A percentile compares a stretch with the other conserved stretches of the same genome.
These are phyloP conservation scores for Aspergillus aculeatinus DNA, from an alignment of 2,329 filamentous ascomycete species.

Conservation along the genomic window DNA sequence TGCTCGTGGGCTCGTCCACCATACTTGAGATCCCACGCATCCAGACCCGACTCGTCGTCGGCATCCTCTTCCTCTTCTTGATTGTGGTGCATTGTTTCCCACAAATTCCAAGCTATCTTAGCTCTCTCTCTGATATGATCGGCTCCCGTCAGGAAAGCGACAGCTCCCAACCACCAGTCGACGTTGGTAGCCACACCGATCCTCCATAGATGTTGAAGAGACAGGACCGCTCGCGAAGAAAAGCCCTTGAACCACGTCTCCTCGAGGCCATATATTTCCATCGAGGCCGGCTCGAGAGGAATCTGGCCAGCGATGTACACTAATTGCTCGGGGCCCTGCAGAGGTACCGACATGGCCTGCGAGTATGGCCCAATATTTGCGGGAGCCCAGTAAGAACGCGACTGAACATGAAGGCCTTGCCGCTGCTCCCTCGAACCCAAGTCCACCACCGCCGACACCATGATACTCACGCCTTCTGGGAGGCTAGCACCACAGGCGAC, in stretches of 20 bases:
- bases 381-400: slow-evolving; percentile 92
- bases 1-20: slow-evolving; percentile 50
- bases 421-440: slow-evolving; percentile 32
- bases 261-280: slow-evolving; percentile 51
- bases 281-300: slow-evolving; percentile 75
- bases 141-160: slow-evolving; percentile 68
- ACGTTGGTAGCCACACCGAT: slow-evolving; percentile 72
- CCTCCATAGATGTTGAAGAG: slow-evolving; percentile 86
- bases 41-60: slow-evolving; percentile 50
- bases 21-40: slow-evolving; percentile 57
- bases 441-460: slow-evolving; percentile 57
- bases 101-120: slow-evolving; percentile 43
- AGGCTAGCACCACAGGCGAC: slow-evolving; percentile 72
- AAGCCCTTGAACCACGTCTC: slow-evolving; percentile 42
- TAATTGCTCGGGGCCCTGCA: slow-evolving; percentile 34
- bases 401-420: slow-evolving; percentile 79
- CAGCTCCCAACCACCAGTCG: slow-evolving; percentile 70
- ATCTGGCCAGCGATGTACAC: slow-evolving; percentile 87
- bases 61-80: slow-evolving; percentile 34
- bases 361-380: slow-evolving; percentile 98
- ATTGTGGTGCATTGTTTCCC: slow-evolving; percentile 42
- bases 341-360: slow-evolving; percentile 64
- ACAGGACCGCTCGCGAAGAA: slow-evolving; percentile 63
- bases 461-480: slow-evolving; percentile 59
- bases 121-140: slow-evolving; percentile 37